phyloP scores from a whole-genome alignment of 208 protist genomes.

The Wallacemonas sp. region DNA sequence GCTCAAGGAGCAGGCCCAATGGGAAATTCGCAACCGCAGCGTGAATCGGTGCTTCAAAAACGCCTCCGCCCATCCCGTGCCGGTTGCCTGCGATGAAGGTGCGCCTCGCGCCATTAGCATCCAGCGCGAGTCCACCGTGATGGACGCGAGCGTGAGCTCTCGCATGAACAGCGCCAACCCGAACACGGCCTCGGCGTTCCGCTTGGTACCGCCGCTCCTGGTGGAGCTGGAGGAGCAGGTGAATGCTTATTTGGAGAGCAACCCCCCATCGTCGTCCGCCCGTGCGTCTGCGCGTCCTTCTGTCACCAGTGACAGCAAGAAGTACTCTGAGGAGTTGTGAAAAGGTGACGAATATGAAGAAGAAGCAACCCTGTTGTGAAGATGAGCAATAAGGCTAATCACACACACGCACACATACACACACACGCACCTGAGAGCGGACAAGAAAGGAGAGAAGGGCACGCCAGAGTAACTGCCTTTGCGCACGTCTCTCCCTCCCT shows the following conservation, averaged over 20 bases:
- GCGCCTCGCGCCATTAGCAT: conserved; percentile 49
- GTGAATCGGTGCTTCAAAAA: conserved; percentile 31
- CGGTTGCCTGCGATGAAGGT: conserved; percentile 22
- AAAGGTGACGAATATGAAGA: not conserved
- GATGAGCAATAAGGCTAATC: too few species aligned
- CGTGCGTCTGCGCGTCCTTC: too few species aligned
- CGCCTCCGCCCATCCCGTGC: conserved; percentile 24
- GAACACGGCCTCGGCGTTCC: conserved; percentile 20
- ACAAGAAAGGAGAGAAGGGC: not conserved
- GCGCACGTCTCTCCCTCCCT: too few species aligned
- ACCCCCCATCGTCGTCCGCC: conserved; percentile 37
- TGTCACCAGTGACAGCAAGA: conserved; percentile 1
- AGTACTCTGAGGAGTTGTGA: conserved; percentile 7
- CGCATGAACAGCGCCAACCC: conserved; percentile 18
- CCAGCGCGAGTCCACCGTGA: conserved; percentile 18
- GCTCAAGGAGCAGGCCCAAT: conserved; percentile 41
- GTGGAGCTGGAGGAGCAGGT: conserved; percentile 40
- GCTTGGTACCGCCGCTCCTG: conserved; percentile 40
- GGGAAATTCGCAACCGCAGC: conserved; percentile 25
- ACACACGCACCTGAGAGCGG: too few species aligned
- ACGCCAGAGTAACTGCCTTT: not conserved
- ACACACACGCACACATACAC: too few species aligned
- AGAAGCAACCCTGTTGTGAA: not conserved
- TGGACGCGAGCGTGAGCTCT: conserved; percentile 20
- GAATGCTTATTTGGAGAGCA: conserved; percentile 16